Evolutionary conservation across 345 rosid species (phyloP).

Genomic region (Hevea brasiliensis): DNA sequence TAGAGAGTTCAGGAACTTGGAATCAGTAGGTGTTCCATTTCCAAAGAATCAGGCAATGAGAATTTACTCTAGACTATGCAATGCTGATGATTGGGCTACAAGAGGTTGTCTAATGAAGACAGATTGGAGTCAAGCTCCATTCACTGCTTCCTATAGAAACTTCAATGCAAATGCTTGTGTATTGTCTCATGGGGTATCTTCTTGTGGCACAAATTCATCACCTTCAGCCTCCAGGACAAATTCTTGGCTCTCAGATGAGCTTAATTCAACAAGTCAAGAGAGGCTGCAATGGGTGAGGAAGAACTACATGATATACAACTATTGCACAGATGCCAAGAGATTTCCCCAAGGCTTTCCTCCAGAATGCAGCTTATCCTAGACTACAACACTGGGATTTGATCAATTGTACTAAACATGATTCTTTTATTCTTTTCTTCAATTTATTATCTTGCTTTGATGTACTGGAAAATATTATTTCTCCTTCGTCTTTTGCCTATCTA

Average conservation of each 20-base stretch:
- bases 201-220: constrained; percentile 22
- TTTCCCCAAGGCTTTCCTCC: constrained; percentile 49
- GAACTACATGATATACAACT: constrained; percentile 50
- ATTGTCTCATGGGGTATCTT: constrained; percentile 39
- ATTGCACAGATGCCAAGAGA: constrained; percentile 46
- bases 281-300: constrained; percentile 54
- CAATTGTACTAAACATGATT: no score
- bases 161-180: constrained; percentile 51
- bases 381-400: neutral
- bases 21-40: constrained; percentile 44
- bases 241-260: constrained; percentile 46
- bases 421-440: no score
- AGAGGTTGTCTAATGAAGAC: constrained; percentile 69
- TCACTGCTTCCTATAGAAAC: constrained; percentile 52
- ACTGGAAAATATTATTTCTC: no score
- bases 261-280: constrained; percentile 27
- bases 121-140: constrained; percentile 62
- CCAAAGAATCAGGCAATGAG: constrained; percentile 66
- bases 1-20: constrained; percentile 64
- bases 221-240: constrained; percentile 17
- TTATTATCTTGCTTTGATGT: no score
- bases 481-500: no score
- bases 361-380: constrained; percentile 30
- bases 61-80: constrained; percentile 58
- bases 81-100: constrained; percentile 77